Base-by-base conservation (phyloP, 2,329 filamentous ascomycete species). In the Xylaria hypoxylon region DNA sequence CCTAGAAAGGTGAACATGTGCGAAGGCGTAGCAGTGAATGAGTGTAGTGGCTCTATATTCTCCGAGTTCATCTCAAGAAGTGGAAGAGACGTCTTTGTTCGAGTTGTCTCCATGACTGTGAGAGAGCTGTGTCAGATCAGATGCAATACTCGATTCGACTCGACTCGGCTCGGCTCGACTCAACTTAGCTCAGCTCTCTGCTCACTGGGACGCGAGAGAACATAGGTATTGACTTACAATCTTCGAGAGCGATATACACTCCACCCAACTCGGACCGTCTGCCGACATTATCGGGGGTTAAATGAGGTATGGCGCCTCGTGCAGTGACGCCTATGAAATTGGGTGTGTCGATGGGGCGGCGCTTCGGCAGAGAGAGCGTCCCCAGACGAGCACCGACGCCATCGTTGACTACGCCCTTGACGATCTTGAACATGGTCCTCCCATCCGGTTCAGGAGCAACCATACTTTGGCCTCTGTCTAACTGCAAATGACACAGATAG, bases 211-310 rank as follows among this genome's bases (percentile, higher is more conserved):
- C 5, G 15, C 33, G 13, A 11, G n/a, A n/a, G 8, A 19, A 19
- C 26, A 22, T 48, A 3, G 15, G 13, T 28, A 28, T 38, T 24
- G 19, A 80, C 92, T 80, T 85, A 97, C 96, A 98, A 79, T 99
- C 96, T 83, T 99, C 96, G 31, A 98, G 82, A 0, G 91, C 92
- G 74, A 96, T 83, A 77, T 97, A 97, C 2, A 92, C 84, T 28
- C 91, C 92, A 31, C 83, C 82, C 65, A 96, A 83, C 5, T 85
- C 77, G 0, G 90, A 89, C 73, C 91, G 84, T 62, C 88, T 89
- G 45, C 80, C 78, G 70, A 96, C 83, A 68, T 91, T 91, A 82
- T 99, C 96, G 44, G 94, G 94, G 2, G 94, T 92, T 70, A 99
- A 81, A 80, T 99, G 96, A 58, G 96, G 94, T 40, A 98, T 83